A percentile compares a stretch with the other conserved stretches of the same genome.
phyloP scores from a whole-genome alignment of 495 filamentous ascomycete species.

The Delitschia confertaspora region DNA sequence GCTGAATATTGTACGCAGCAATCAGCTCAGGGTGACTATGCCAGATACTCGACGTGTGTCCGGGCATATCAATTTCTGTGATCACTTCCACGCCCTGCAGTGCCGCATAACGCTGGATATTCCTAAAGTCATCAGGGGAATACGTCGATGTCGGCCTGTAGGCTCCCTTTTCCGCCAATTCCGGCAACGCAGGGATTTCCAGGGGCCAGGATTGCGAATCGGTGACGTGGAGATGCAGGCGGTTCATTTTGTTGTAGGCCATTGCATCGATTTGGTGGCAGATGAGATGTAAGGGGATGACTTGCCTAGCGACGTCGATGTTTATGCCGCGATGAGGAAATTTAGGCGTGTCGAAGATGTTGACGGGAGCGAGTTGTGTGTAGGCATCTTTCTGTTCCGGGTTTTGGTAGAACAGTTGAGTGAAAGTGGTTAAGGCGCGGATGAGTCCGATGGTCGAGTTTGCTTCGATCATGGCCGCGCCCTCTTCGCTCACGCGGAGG shows the following conservation, averaged over 20 bases:
- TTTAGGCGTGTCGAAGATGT: constrained; percentile 55
- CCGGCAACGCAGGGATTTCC: constrained; percentile 62
- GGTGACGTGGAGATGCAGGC: constrained; percentile 67
- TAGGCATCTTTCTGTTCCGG: constrained; percentile 49
- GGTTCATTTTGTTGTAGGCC: constrained; percentile 69
- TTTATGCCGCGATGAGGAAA: constrained; percentile 67
- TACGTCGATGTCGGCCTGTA: constrained; percentile 55
- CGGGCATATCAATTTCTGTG: constrained; percentile 74
- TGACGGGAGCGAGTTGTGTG: constrained; percentile 55
- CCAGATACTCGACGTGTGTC: constrained; percentile 59
- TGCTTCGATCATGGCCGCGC: constrained; percentile 51
- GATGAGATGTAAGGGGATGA: constrained; percentile 53
- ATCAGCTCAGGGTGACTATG: constrained; percentile 63
- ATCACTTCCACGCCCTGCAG: constrained; percentile 61
- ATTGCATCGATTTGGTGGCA: constrained; percentile 62
- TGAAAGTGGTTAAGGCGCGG: constrained; percentile 59
- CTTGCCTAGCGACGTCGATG: constrained; percentile 62
- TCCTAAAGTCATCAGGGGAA: constrained; percentile 50
- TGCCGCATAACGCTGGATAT: constrained; percentile 57
- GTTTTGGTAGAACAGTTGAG: constrained; percentile 66
- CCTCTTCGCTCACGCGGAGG: constrained; percentile 45
- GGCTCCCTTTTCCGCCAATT: constrained; percentile 58
- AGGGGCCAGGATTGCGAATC: constrained; percentile 81
- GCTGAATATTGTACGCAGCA: constrained; percentile 57
- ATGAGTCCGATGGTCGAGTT: constrained; percentile 57